These are phyloP conservation scores for Candida pseudofarinosa DNA, from an alignment of 805 yeast species.

Conservation along the genomic window DNA sequence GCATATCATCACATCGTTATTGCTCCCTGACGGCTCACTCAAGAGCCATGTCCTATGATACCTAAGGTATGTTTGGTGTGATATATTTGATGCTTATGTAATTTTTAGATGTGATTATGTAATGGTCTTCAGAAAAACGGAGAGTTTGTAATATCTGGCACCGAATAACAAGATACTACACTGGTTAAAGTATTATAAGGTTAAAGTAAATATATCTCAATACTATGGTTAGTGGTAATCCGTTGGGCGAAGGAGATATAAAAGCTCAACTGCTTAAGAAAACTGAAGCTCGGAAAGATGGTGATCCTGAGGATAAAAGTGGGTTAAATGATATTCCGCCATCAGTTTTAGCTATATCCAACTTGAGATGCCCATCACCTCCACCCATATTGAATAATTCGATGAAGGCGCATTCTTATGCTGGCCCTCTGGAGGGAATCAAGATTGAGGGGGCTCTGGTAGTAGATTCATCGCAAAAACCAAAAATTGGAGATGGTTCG, in stretches of 20 bases:
- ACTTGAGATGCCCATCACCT: conserved; percentile 66
- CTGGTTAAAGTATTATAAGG: neutral
- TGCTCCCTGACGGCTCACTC: too few relatives aligned
- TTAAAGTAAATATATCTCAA: neutral
- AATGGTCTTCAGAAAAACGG: neutral
- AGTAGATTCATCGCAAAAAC: neutral
- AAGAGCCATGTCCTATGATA: too few relatives aligned
- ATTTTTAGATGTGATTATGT: neutral
- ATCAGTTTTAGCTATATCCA: conserved; percentile 54
- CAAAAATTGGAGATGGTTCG: too few relatives aligned
- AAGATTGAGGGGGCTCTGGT: neutral
- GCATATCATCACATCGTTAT: too few relatives aligned
- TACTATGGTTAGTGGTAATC: neutral
- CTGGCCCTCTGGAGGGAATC: neutral
- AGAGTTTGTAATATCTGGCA: neutral
- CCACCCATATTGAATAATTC: conserved; percentile 53
- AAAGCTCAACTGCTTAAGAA: neutral
- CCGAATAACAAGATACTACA: neutral
- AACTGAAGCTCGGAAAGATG: neutral
- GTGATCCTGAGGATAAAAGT: neutral
- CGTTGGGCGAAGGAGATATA: neutral
- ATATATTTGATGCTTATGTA: too few relatives aligned
- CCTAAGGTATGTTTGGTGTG: too few relatives aligned
- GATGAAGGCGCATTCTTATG: conserved; percentile 1
- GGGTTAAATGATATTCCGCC: conserved; percentile 29